Evolutionary conservation across 1,284 basidiomycete genomes (phyloP).

Genomic region (Boletus smithii): DNA sequence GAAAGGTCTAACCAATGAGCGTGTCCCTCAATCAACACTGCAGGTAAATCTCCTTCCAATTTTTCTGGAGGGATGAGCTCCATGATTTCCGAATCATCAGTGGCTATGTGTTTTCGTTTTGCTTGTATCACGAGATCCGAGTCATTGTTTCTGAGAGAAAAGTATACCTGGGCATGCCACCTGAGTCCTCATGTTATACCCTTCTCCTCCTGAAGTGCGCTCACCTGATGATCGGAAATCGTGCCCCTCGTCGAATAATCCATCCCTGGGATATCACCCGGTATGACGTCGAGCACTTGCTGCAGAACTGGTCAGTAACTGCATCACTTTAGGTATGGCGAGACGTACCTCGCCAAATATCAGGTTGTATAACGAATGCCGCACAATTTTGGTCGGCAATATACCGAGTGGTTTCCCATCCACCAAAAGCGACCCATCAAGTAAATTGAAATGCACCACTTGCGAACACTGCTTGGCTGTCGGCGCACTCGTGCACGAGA

Average conservation of each 20-base stretch:
- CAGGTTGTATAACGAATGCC: conserved; percentile 34
- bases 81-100: neutral
- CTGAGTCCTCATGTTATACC: neutral
- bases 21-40: too few relatives aligned
- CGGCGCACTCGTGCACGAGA: conserved; percentile 16
- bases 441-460: neutral
- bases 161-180: neutral
- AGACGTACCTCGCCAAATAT: conserved; percentile 33
- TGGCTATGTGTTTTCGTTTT: neutral
- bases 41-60: neutral
- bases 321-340: neutral
- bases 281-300: conserved; percentile 38
- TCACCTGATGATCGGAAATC: conserved; percentile 26
- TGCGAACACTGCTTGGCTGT: neutral
- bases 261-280: conserved; percentile 36
- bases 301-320: conserved; percentile 10
- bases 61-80: neutral
- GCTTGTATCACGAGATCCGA: neutral
- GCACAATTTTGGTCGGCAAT: conserved; percentile 35
- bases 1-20: too few relatives aligned
- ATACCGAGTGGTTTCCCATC: conserved; percentile 39
- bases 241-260: too few relatives aligned
- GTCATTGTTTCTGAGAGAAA: neutral
- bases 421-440: neutral
- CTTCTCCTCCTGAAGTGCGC: neutral